These are phyloP conservation scores for Noccaea bulbosa DNA, from an alignment of 345 rosid genomes.

Conservation along the genomic window DNA sequence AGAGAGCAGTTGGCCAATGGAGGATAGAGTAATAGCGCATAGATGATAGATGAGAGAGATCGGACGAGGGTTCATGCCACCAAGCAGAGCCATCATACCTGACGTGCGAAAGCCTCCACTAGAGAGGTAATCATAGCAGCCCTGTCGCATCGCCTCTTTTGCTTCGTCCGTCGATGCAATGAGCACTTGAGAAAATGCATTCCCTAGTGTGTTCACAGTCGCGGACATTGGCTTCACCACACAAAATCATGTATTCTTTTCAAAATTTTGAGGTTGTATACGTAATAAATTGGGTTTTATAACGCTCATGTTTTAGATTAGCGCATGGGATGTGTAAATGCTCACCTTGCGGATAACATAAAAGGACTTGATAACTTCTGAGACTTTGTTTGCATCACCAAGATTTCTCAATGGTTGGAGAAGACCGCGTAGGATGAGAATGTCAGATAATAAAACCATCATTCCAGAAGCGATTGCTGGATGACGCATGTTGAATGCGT, in stretches of 20 bases:
- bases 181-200: conserved; percentile 42
- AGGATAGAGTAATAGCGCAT: conserved; percentile 29
- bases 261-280: neutral
- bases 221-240: conserved; percentile 46
- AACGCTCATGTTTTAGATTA: neutral
- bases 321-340: neutral
- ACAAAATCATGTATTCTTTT: neutral
- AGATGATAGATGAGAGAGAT: conserved; percentile 44
- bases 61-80: conserved; percentile 47
- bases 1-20: conserved; percentile 39
- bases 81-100: conserved; percentile 42
- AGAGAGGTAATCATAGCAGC: conserved; percentile 42
- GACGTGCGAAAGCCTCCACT: conserved; percentile 39
- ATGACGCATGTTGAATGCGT: conserved; percentile 64
- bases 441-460: conserved; percentile 59
- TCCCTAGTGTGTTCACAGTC: conserved; percentile 49
- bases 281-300: neutral
- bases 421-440: conserved; percentile 55
- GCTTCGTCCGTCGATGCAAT: conserved; percentile 42
- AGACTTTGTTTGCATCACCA: conserved; percentile 44
- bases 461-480: conserved; percentile 57
- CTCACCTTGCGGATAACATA: conserved; percentile 56
- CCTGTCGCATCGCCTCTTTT: conserved; percentile 48
- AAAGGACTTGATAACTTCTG: conserved; percentile 52
- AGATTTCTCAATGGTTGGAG: conserved; percentile 47